phyloP scores from a whole-genome alignment of 2,329 filamentous ascomycete genomes.

The Colletotrichum theobromicola region DNA sequence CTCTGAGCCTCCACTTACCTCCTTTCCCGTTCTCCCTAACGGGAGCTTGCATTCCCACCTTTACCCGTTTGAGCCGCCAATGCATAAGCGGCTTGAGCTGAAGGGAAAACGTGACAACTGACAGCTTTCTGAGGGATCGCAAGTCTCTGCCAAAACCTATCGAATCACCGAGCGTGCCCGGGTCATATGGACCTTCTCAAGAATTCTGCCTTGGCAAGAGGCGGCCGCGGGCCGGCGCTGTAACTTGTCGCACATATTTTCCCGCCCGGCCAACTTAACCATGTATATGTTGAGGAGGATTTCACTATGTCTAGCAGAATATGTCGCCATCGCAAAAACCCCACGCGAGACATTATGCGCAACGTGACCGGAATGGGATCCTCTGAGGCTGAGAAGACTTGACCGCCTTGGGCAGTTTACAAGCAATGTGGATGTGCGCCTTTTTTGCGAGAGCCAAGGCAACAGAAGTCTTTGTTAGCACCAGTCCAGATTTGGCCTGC shows the following conservation, averaged over 20 bases:
- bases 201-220: not conserved
- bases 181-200: not conserved
- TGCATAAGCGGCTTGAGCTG: not conserved
- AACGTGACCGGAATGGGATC: not conserved
- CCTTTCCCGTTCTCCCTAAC: not conserved
- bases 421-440: not conserved
- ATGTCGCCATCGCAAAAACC: not conserved
- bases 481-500: not conserved
- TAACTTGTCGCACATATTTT: not conserved
- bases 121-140: not conserved
- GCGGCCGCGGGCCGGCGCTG: not conserved
- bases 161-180: not conserved
- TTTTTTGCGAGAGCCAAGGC: not conserved
- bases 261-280: not conserved
- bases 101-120: not conserved
- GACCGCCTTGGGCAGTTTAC: not conserved
- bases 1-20: constrained; percentile 2
- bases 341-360: not conserved
- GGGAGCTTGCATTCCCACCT: not conserved
- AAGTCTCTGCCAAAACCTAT: not conserved
- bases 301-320: not conserved
- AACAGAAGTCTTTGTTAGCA: not conserved
- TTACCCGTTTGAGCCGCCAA: not conserved
- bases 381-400: not conserved
- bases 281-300: not conserved